Percentiles rank a stretch among this genome's conserved stretches.
These are phyloP conservation scores for Marasmius oreades DNA, from an alignment of 1,284 basidiomycete genomes.

Conservation along the genomic window DNA sequence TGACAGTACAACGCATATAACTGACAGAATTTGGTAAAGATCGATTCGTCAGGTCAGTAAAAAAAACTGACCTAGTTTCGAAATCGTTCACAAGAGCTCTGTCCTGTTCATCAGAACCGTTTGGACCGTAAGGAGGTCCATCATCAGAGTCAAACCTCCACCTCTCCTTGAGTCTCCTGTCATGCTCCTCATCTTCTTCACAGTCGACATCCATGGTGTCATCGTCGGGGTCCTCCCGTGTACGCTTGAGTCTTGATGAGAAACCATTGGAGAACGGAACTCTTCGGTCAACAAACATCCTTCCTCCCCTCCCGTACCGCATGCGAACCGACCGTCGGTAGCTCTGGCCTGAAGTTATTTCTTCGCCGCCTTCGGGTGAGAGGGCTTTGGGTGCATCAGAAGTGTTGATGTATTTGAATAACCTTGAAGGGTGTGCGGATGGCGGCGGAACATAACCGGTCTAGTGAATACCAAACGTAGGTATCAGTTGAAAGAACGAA, in stretches of 20 bases:
- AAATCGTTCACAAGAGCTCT: constrained; percentile 69
- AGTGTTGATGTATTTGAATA: constrained; percentile 60
- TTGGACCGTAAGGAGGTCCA: constrained; percentile 48
- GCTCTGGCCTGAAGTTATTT: constrained; percentile 29
- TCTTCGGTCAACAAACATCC: constrained; percentile 76
- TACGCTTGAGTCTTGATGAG: constrained; percentile 8
- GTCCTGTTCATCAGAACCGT: constrained; percentile 67
- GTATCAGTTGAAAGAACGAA: constrained; percentile 1
- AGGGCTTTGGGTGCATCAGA: constrained; percentile 32
- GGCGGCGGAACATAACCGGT: constrained; percentile 58
- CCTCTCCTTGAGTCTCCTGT: constrained; percentile 48
- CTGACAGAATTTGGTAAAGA: constrained; percentile 29
- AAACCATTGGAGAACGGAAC: constrained; percentile 26
- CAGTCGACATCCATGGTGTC: constrained; percentile 31
- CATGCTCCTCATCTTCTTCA: constrained; percentile 39
- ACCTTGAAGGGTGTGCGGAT: constrained; percentile 44
- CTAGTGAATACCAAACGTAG: constrained; percentile 30
- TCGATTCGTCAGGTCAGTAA: not conserved
- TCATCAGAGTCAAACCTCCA: constrained; percentile 74
- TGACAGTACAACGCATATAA: constrained; percentile 56
- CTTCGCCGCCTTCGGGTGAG: constrained; percentile 25
- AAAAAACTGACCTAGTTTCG: constrained; percentile 46
- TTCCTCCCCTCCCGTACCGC: constrained; percentile 79
- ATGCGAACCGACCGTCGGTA: constrained; percentile 58
- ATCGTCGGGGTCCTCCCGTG: constrained; percentile 20